phyloP scores from a whole-genome alignment of 2,329 filamentous ascomycete species.

The Talaromyces verruculosus region DNA sequence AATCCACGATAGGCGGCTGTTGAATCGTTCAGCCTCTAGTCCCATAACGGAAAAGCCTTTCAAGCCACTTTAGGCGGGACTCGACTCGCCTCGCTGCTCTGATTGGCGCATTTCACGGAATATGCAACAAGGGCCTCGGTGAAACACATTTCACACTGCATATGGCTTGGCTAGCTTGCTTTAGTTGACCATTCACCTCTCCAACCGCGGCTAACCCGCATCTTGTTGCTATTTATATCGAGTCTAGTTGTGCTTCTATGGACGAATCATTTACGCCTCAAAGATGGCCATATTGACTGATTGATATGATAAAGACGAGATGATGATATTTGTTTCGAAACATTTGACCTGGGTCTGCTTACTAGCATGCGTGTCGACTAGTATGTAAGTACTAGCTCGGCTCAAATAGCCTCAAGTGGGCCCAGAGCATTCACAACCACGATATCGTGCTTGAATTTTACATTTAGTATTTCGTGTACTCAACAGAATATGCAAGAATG shows the following conservation, averaged over 20 bases:
- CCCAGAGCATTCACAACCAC: background rate
- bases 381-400: background rate
- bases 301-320: background rate
- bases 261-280: background rate
- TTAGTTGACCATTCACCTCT: background rate
- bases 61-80: conserved; percentile 1
- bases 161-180: conserved; percentile 10
- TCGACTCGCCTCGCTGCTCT: background rate
- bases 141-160: conserved; percentile 12
- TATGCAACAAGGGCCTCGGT: conserved; percentile 6
- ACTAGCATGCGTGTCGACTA: no score
- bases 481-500: background rate
- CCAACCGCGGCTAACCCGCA: conserved; percentile 7
- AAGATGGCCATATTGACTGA: background rate
- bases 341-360: background rate
- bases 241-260: background rate
- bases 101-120: background rate
- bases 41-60: background rate
- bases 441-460: background rate
- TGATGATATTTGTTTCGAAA: background rate
- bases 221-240: conserved; percentile 10
- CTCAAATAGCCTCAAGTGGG: background rate
- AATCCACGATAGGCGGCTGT: conserved; percentile 3
- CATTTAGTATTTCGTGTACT: background rate
- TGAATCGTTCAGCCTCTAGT: background rate